Percentiles rank a stretch among this genome's conserved stretches.
phyloP scores from a whole-genome alignment of 768 basidiomycete genomes.

The Lanmaoa rubissima region DNA sequence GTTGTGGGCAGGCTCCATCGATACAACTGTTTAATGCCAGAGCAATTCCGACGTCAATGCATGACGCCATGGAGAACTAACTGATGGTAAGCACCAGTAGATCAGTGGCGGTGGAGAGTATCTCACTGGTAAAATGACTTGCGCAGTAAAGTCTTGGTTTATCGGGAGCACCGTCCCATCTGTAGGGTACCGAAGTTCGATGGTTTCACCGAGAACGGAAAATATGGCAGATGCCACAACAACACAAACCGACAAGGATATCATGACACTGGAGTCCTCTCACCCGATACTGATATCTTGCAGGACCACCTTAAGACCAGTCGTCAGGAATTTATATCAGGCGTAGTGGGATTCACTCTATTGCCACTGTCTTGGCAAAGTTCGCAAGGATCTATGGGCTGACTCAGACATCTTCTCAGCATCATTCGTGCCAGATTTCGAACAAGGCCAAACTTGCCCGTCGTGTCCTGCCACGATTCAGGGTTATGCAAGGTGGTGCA shows the following conservation, averaged over 20 bases:
- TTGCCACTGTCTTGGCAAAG: neutral
- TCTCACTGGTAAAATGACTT: constrained; percentile 19
- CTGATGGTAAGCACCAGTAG: neutral
- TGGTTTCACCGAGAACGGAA: constrained; percentile 15
- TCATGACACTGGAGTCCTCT: constrained; percentile 2
- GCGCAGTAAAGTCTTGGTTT: constrained; percentile 15
- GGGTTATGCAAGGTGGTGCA: neutral
- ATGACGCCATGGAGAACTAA: constrained; percentile 17
- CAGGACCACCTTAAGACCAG: neutral
- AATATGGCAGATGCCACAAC: neutral
- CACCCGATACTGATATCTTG: neutral
- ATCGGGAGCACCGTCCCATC: constrained; percentile 18
- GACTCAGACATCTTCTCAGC: neutral
- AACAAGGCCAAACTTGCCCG: constrained; percentile 13
- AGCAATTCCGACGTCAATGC: constrained; percentile 21
- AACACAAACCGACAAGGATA: neutral
- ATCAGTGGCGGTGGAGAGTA: too few relatives aligned
- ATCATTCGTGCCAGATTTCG: neutral
- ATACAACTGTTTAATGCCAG: constrained; percentile 17
- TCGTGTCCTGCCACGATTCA: neutral
- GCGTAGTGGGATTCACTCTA: neutral
- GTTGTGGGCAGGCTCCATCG: constrained; percentile 16
- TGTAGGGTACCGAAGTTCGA: constrained; percentile 20
- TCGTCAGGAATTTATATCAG: neutral
- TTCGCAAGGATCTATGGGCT: neutral